Evolutionary conservation across 257 asterid genomes (phyloP).

Genomic region (Cruciata laevipes): DNA sequence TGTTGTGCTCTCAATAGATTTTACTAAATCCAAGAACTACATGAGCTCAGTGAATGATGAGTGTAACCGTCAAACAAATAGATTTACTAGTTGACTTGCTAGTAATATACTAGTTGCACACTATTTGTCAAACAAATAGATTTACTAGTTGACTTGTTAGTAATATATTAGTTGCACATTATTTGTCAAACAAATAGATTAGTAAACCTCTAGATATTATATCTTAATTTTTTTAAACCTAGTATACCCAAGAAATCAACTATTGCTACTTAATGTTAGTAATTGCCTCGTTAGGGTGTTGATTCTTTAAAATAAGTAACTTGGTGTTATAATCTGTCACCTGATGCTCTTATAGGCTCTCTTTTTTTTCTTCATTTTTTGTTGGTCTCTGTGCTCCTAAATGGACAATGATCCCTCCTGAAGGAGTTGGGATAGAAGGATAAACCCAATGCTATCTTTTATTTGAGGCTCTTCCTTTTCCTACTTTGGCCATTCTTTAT

Average conservation of each 20-base stretch:
- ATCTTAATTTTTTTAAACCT: no score
- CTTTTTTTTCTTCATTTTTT: background rate
- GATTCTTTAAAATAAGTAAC: background rate
- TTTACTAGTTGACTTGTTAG: background rate
- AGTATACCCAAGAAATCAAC: background rate
- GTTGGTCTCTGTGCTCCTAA: background rate
- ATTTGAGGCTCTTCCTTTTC: background rate
- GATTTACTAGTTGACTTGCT: no score
- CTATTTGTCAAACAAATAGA: no score
- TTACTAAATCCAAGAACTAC: no score
- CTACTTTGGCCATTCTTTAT: background rate
- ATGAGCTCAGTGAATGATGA: no score
- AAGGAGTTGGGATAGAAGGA: background rate
- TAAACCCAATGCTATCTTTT: background rate
- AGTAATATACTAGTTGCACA: no score
- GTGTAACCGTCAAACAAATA: background rate
- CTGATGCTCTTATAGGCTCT: background rate
- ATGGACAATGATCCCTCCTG: background rate
- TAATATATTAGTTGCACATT: background rate
- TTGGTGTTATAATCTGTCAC: background rate
- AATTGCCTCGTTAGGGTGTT: background rate
- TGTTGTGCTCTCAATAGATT: background rate
- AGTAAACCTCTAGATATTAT: background rate
- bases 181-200: background rate
- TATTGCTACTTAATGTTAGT: background rate